These are phyloP conservation scores for Solanum hybrid DNA, from an alignment of 305 asterid genomes.

Conservation along the genomic window DNA sequence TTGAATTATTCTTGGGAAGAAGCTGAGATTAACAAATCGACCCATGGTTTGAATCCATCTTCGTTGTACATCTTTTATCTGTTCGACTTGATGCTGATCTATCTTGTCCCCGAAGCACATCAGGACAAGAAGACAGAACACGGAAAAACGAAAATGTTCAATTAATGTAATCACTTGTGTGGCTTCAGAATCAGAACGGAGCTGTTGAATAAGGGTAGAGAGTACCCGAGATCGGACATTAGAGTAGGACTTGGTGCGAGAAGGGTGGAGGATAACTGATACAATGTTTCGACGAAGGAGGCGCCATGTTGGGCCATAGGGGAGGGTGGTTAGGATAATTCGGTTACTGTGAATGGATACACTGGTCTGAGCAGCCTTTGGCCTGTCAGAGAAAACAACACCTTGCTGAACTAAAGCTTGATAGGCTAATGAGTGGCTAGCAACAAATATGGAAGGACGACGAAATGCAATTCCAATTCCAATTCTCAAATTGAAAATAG, in stretches of 20 bases:
- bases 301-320: slow-evolving; percentile 50
- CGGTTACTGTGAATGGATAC: slow-evolving; percentile 20
- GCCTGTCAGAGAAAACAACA: slow-evolving; percentile 59
- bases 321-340: slow-evolving; percentile 34
- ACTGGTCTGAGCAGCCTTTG: slow-evolving; percentile 26
- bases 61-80: background rate
- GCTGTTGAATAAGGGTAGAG: background rate
- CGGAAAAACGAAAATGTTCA: slow-evolving; percentile 6
- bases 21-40: background rate
- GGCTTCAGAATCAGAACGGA: background rate
- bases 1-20: slow-evolving; percentile 5
- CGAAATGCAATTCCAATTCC: slow-evolving; percentile 11
- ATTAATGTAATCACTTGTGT: background rate
- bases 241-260: slow-evolving; percentile 1
- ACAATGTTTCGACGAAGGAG: slow-evolving; percentile 26
- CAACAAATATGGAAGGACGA: slow-evolving; percentile 34
- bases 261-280: slow-evolving; percentile 9
- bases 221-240: slow-evolving; percentile 9
- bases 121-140: background rate
- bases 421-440: slow-evolving; percentile 50
- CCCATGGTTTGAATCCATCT: background rate
- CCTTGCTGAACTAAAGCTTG: slow-evolving; percentile 57
- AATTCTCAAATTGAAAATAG: slow-evolving; percentile 35
- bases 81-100: background rate
- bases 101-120: slow-evolving; percentile 13